Base-by-base conservation (phyloP, 495 filamentous ascomycete species). In the Cetradonia linearis region DNA sequence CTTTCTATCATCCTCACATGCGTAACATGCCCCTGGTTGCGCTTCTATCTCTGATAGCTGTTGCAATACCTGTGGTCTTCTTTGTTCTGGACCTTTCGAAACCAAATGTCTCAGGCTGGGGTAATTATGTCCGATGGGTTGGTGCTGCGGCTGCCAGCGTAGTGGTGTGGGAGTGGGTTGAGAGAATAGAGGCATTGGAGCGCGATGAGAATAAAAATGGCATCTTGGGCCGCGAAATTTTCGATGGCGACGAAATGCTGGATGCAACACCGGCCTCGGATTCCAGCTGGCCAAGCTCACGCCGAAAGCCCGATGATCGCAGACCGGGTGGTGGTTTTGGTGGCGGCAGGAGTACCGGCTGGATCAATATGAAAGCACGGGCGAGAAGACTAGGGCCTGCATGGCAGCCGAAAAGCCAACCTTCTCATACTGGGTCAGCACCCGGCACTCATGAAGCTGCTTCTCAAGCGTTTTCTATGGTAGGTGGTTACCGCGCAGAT, bases 131-230 rank as follows among this genome's bases (percentile, higher is more conserved):
- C 55, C 77, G 93, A 66, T 98, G 94, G 93, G 94, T 97, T 47
- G 94, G 93, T 34, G 93, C 94, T 1, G 91, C 91, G 0, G 90
- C 91, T 2, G 94, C 93, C 9, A 96, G 91, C 73, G 93, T 96
- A 23, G 87, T 97, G 18, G 93, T 98, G 1, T 98, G 93, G 93
- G 93, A 98, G 71, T 98, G 93, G 93, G 93, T 98, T 20, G 93
- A 98, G 70, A 81, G 94, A n/a, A 98, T 98, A 56, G 93, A 98
- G 70, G 90, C 90, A 0, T 73, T 98, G 53, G 93, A 98, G 72
- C 81, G 93, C 56, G 92, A 98, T 67, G 93, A 98, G 66, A 88
- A 88, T 67, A 95, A 95, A 70, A 93, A 95, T 62, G 94, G 93
- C 10, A 92, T 98, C 28, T 77, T 98, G 4, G 93, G 93, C 23